Evolutionary conservation across 2,329 filamentous ascomycete genomes (phyloP), one percentile per base, ranked within the genome.

Genomic region (Ascochyta clinopodiicola): DNA sequence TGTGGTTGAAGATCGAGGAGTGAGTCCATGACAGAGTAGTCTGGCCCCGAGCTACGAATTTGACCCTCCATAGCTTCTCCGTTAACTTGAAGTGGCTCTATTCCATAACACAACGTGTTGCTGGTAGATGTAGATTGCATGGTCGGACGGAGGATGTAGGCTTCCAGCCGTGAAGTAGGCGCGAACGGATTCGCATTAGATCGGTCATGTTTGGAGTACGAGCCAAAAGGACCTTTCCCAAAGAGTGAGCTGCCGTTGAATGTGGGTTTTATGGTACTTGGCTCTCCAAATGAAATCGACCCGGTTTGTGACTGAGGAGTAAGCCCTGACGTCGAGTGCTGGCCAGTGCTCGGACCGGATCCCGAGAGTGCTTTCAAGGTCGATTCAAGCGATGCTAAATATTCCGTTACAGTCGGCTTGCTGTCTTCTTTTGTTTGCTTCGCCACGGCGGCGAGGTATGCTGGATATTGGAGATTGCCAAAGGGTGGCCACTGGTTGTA

Each of bases 1-100:
- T 60, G 57, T 2, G 63, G 50, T 2, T 43, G 42, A 1, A 71
- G 44, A 15, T 59, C 42, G 32, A 50, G 34, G 4, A 70, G 47
- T 1, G 59, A 35, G 9, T 68, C 45, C 21, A 70, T 35, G 25
- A 69, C 43, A 4, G 66, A 68, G 47, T 63, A 59, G 0, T 55
- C 22, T 4, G 50, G 10, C 1, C 50, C 53, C 13, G 38, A n/a
- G 2, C 6, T 46, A 6, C 21, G 42, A 13, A 51, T 2, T 7
- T 51, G 37, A 17, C 31, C 31, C n/a, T 51, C 37, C 25, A 56
- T 21, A 8, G 17, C 13, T 34, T 32, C 36, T 34, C 51, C 46
- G n/a, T 15, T 15, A 6, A 56, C 22, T 15, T 15, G 25, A 1
- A 56, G 31, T 3, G 29, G 22, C 17, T 46, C 42, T 6, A 46